Percentiles rank a stretch among this genome's conserved stretches.
phyloP scores from a whole-genome alignment of 1,139 yeast genomes.

The Fermentozyma sake region DNA sequence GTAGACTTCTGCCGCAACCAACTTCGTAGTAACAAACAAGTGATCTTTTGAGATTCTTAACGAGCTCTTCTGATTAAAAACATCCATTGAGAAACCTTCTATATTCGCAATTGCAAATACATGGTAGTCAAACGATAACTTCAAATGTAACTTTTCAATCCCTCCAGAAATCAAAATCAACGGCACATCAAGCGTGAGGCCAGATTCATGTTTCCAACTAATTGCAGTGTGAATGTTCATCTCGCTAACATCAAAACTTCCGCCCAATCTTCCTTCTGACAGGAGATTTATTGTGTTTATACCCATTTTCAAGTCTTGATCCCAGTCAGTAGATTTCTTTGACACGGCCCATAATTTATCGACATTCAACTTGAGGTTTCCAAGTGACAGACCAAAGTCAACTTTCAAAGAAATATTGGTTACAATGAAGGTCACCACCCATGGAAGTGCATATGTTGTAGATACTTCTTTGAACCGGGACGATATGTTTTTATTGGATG shows the following conservation, averaged over 20 bases:
- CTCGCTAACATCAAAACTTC: conserved; percentile 48
- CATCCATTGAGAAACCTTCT: conserved; percentile 46
- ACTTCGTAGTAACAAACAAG: conserved; percentile 52
- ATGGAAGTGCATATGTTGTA: conserved; percentile 65
- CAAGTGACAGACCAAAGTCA: conserved; percentile 83
- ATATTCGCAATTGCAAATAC: conserved; percentile 65
- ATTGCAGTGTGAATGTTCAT: conserved; percentile 62
- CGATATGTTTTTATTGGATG: conserved; percentile 41
- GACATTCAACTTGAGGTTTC: conserved; percentile 51
- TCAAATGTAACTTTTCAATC: conserved; percentile 50
- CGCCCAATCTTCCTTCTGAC: conserved; percentile 79
- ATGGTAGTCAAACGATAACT: conserved; percentile 78
- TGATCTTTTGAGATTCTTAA: conserved; percentile 50
- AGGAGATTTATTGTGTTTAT: conserved; percentile 48
- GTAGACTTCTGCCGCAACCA: conserved; percentile 56
- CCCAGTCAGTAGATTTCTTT: conserved; percentile 64
- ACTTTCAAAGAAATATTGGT: conserved; percentile 51
- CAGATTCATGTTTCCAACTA: conserved; percentile 55
- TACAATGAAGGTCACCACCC: conserved; percentile 62
- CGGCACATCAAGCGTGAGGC: conserved; percentile 53
- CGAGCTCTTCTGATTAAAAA: conserved; percentile 65
- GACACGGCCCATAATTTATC: conserved; percentile 69
- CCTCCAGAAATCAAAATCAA: conserved; percentile 61
- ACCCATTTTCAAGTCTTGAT: conserved; percentile 65
- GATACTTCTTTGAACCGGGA: conserved; percentile 57